Evolutionary conservation across 352 stramenopile genomes (phyloP).

Genomic region (Phytophthora chlamydospora): DNA sequence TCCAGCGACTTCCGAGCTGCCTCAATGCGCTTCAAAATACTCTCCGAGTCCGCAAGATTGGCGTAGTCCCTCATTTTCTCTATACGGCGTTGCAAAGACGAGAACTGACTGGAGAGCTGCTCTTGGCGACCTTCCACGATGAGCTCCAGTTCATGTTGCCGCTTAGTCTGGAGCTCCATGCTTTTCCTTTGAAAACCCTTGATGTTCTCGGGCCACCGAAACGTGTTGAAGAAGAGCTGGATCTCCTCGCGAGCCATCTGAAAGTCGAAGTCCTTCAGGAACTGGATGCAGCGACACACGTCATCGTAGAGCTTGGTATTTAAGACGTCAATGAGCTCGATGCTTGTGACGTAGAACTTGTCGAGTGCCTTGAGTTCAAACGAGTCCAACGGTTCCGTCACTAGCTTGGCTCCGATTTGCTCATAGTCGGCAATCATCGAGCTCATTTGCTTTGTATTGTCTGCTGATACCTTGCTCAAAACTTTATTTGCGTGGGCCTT

Average conservation of each 20-base stretch:
- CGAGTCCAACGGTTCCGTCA: conserved; percentile 89
- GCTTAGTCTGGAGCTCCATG: conserved; percentile 90
- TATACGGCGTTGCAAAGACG: conserved; percentile 81
- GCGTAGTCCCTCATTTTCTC: conserved; percentile 92
- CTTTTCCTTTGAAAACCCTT: conserved; percentile 92
- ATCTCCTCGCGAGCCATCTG: conserved; percentile 90
- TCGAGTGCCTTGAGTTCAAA: conserved; percentile 90
- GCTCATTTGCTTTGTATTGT: conserved; percentile 90
- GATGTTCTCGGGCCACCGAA: conserved; percentile 91
- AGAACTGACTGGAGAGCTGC: conserved; percentile 82
- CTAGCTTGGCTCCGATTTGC: conserved; percentile 85
- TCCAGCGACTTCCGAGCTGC: conserved; percentile 79
- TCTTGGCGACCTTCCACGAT: conserved; percentile 91
- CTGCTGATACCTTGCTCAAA: conserved; percentile 82
- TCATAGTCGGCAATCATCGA: conserved; percentile 89
- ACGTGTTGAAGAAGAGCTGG: conserved; percentile 91
- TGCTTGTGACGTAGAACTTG: conserved; percentile 82
- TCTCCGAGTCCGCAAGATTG: conserved; percentile 80
- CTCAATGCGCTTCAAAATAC: conserved; percentile 84
- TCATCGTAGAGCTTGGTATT: conserved; percentile 81
- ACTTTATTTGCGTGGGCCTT: conserved; percentile 72
- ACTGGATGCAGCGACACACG: conserved; percentile 80
- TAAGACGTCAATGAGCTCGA: conserved; percentile 72
- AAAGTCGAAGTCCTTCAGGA: conserved; percentile 91
- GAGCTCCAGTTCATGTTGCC: conserved; percentile 90